A percentile compares a stretch with the other conserved stretches of the same genome.
phyloP scores from a whole-genome alignment of 176 grass and related monocot species.

The Tillandsia fasciculata region DNA sequence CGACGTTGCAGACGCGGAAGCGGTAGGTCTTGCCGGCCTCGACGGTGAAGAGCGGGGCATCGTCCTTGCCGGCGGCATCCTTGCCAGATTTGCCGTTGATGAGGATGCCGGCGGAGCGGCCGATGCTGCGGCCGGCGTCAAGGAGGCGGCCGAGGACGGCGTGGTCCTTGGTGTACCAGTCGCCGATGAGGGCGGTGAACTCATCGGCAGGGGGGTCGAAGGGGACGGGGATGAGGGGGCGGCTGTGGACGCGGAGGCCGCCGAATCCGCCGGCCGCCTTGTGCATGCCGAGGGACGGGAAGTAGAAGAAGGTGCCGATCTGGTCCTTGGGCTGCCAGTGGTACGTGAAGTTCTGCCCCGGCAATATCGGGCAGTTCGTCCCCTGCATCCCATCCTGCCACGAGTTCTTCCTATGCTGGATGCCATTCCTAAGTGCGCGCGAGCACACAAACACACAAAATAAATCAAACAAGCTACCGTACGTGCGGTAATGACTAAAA shows the following conservation, averaged over 20 bases:
- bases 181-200: slow-evolving; percentile 41
- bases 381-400: slow-evolving; percentile 78
- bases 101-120: slow-evolving; percentile 51
- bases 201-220: slow-evolving; percentile 63
- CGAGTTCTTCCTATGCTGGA: slow-evolving; percentile 89
- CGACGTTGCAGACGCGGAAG: slow-evolving; percentile 83
- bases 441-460: background rate
- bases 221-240: slow-evolving; percentile 76
- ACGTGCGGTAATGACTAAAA: too few relatives aligned
- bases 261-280: slow-evolving; percentile 64
- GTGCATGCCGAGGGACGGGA: slow-evolving; percentile 73
- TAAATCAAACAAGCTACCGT: too few relatives aligned
- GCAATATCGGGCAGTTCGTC: slow-evolving; percentile 71
- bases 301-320: slow-evolving; percentile 96
- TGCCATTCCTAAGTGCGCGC: slow-evolving; percentile 55
- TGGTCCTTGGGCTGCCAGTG: slow-evolving; percentile 87
- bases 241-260: slow-evolving; percentile 67
- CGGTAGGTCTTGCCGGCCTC: slow-evolving; percentile 70
- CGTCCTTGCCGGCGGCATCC: slow-evolving; percentile 24
- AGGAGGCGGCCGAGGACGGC: slow-evolving; percentile 41
- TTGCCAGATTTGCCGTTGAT: slow-evolving; percentile 84
- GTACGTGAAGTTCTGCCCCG: slow-evolving; percentile 81
- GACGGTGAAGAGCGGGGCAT: slow-evolving; percentile 53
- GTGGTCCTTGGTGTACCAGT: slow-evolving; percentile 91
- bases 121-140: slow-evolving; percentile 50